phyloP scores from a whole-genome alignment of 768 basidiomycete genomes.

The Pleurotus tuber-regium region DNA sequence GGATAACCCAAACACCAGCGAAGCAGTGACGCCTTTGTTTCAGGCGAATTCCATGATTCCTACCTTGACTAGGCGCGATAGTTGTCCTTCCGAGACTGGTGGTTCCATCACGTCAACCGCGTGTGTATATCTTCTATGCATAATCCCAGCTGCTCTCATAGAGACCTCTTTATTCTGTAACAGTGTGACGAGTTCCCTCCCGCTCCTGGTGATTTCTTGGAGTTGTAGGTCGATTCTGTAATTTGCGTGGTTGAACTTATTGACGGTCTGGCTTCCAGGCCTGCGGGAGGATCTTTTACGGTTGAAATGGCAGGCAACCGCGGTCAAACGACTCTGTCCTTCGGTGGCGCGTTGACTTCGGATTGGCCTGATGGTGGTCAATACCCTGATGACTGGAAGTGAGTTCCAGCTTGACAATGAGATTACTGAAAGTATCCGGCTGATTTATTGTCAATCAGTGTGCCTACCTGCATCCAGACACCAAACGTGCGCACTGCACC shows the following conservation, averaged over 20 bases:
- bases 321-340: conserved; percentile 25
- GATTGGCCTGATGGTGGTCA: conserved; percentile 3
- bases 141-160: no score
- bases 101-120: conserved; percentile 21
- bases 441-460: conserved; percentile 10
- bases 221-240: conserved; percentile 18
- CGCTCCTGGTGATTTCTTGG: conserved; percentile 25
- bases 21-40: neutral
- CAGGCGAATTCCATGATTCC: neutral
- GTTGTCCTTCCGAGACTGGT: conserved; percentile 19
- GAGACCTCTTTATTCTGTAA: no score
- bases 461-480: conserved; percentile 16
- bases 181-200: conserved; percentile 31
- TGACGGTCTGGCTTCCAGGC: conserved; percentile 13
- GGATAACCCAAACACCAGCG: neutral
- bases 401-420: neutral
- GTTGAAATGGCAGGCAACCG: conserved; percentile 27
- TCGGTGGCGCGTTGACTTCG: conserved; percentile 14
- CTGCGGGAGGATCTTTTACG: conserved; percentile 27
- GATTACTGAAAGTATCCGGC: no score
- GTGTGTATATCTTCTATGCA: conserved; percentile 12
- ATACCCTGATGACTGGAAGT: neutral
- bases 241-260: neutral
- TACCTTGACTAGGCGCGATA: neutral
- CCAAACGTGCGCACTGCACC: conserved; percentile 18